Conservation (phyloP, 306 rosid species). For the Lablab purpureus region DNA sequence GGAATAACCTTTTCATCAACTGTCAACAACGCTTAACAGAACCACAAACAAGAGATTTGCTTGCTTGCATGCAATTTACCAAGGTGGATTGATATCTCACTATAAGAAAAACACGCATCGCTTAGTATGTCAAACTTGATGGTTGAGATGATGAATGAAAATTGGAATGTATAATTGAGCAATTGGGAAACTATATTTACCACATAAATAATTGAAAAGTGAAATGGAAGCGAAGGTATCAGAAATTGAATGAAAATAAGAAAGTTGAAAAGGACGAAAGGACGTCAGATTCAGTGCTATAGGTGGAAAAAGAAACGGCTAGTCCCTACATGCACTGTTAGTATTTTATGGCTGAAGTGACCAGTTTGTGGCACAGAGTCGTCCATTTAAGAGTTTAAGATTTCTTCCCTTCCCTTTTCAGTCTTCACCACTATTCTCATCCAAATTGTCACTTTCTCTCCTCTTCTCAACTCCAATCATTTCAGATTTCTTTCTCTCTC, state of each 20-base stretch:
- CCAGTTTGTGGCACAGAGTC: conserved; percentile 53
- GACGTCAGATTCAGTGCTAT: conserved; percentile 26
- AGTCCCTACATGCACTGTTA: conserved; percentile 37
- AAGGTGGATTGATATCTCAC: background rate
- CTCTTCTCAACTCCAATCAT: conserved; percentile 40
- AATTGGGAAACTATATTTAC: background rate
- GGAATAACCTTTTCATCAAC: conserved; percentile 21
- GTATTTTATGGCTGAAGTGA: conserved; percentile 42
- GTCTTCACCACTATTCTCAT: conserved; percentile 27
- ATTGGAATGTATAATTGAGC: background rate
- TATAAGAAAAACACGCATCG: no score
- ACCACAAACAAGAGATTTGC: background rate
- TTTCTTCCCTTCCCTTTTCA: conserved; percentile 17
- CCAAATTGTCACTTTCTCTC: conserved; percentile 34
- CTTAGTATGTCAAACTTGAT: background rate
- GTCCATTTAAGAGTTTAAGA: conserved; percentile 28
- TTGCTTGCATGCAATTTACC: conserved; percentile 9
- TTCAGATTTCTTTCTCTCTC: background rate
- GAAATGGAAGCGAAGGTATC: conserved; percentile 42
- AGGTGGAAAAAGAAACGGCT: conserved; percentile 35
- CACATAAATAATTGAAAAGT: conserved; percentile 43
- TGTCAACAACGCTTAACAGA: conserved; percentile 18
- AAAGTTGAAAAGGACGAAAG: conserved; percentile 19
- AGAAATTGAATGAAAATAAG: conserved; percentile 25
- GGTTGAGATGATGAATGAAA: conserved; percentile 23